Conservation (phyloP, 2,329 filamentous ascomycete species). For the Microsporum ferrugineum region DNA sequence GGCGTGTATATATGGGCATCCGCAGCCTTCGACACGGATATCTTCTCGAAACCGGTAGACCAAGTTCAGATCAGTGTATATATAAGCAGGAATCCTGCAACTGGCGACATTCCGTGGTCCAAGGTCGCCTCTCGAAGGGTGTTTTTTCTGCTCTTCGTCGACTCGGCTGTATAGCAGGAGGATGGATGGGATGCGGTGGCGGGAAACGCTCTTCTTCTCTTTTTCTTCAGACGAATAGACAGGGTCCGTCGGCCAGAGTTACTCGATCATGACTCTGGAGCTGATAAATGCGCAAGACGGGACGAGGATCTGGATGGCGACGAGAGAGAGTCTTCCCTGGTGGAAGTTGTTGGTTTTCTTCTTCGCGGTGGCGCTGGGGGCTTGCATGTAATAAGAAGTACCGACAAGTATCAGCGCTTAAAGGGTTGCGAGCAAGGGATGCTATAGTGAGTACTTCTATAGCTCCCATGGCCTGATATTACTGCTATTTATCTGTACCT, state of each 20-base stretch:
- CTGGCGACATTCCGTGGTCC: too few relatives aligned
- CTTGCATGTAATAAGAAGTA: background rate
- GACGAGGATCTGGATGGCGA: background rate
- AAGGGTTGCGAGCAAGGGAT: background rate
- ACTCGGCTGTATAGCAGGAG: background rate
- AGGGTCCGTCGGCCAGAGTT: background rate
- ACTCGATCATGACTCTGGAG: background rate
- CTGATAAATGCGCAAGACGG: background rate
- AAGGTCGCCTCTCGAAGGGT: too few relatives aligned
- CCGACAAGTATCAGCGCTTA: background rate
- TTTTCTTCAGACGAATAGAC: background rate
- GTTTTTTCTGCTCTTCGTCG: too few relatives aligned
- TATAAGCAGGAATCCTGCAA: too few relatives aligned
- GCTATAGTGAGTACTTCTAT: too few relatives aligned
- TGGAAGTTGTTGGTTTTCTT: background rate
- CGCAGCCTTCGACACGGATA: background rate
- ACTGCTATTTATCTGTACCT: too few relatives aligned
- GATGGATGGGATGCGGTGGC: background rate
- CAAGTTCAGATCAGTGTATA: too few relatives aligned
- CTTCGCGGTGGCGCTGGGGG: background rate
- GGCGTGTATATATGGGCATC: background rate
- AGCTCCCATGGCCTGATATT: too few relatives aligned
- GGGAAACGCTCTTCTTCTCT: background rate
- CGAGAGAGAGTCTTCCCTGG: background rate
- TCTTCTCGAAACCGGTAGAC: too few relatives aligned